phyloP scores from a whole-genome alignment of 1,284 basidiomycete genomes.

The Ustilago bromivora region DNA sequence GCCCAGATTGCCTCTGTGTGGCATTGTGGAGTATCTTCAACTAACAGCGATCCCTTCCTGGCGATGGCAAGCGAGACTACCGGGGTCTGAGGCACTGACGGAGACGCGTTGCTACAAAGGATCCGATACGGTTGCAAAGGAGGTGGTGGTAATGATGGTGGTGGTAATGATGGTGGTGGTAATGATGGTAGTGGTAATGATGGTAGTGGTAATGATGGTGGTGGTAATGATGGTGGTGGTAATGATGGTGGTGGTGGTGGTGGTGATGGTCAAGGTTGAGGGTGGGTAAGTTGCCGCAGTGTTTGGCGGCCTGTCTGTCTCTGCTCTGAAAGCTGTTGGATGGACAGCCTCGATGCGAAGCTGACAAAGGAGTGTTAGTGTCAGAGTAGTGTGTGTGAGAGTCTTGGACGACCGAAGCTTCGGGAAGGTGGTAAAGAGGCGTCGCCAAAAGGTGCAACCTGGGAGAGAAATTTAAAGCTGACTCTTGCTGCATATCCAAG shows the following conservation, averaged over 20 bases:
- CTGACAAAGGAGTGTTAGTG: not conserved
- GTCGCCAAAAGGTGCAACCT: not conserved
- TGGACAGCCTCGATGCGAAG: not conserved
- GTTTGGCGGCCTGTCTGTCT: not conserved
- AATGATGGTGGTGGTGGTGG: not conserved
- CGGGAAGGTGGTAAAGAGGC: constrained; percentile 1
- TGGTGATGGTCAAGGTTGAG: not conserved
- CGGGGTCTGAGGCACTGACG: not conserved
- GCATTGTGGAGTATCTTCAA: constrained; percentile 25
- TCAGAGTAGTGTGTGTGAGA: not conserved
- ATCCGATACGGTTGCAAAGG: not conserved
- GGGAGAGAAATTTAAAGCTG: constrained; percentile 1
- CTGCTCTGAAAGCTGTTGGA: not conserved
- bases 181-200: no score
- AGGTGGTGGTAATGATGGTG: no score
- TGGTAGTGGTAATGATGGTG: not conserved
- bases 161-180: no score
- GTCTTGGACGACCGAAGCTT: not conserved
- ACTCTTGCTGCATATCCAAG: not conserved
- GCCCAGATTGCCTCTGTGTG: constrained; percentile 49
- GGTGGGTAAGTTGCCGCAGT: not conserved
- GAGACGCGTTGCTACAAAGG: not conserved
- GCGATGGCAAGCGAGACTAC: not conserved
- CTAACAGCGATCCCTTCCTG: not conserved
- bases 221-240: not conserved